Evolutionary conservation across 2,329 filamentous ascomycete species (phyloP), one percentile per base, ranked within the genome.

Genomic region (Cyphellophora europaea): DNA sequence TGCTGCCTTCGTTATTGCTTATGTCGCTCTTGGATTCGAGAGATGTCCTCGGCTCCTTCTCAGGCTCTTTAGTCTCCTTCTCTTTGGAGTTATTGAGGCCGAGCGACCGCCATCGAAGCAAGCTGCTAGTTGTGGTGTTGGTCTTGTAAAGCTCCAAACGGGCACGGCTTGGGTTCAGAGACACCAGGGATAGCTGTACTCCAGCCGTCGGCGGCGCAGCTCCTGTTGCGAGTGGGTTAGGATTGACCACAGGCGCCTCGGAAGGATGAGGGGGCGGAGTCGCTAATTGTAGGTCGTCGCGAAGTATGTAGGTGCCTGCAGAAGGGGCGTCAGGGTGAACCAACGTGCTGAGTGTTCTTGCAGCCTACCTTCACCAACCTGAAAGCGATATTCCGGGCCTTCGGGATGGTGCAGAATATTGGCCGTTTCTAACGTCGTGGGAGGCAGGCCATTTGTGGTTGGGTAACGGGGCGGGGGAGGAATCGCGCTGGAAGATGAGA

Each of bases 191-290:
- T 23, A 96, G 58, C 55, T 82, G 91, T 21, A 88, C 89, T 36
- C 91, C 91, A 4, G 77, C 71, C 2, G 81, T 87, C 3, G 85
- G 86, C n/a, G 88, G 84, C 35, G 81, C 77, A 4, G 87, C 80
- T 12, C 73, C 82, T 5, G 89, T 95, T 25, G 86, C 81, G 27
- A 98, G 74, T 16, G 91, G 91, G 53, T 96, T 98, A 29, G 84
- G 82, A 53, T 93, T 95, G 38, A 82, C 64, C 27, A 88, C 65
- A 14, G 87, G 88, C 10, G 85, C 79, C 66, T 98, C 91, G 42
- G 88, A 94, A 14, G 91, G 91, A 61, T 98, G 91, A 11, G 88
- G 88, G 44, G 89, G 89, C 37, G 91, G 91, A 19, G 88, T 95
- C 29, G 91, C 89, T 38, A 98, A 79, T 48, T 87, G 82, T 17